A percentile compares a stretch with the other conserved stretches of the same genome.
phyloP scores from a whole-genome alignment of 257 asterid genomes.

The Nicotiana tomentosiformis region DNA sequence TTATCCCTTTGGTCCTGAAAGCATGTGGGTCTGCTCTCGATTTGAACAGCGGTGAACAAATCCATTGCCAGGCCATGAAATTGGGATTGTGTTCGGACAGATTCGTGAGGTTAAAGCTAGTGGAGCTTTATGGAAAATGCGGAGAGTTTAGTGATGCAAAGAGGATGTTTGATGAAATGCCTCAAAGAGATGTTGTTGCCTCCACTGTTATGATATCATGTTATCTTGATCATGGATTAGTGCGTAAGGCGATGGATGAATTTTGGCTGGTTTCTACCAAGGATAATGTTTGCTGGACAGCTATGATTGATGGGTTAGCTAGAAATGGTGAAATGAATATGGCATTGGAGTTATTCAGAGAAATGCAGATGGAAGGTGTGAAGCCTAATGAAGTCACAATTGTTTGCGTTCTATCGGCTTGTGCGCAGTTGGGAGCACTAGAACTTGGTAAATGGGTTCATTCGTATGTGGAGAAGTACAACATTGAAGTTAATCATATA shows the following conservation, averaged over 20 bases:
- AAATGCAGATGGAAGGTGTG: slow-evolving; percentile 43
- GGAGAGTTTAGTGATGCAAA: slow-evolving; percentile 34
- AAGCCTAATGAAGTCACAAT: slow-evolving; percentile 42
- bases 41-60: slow-evolving; percentile 26
- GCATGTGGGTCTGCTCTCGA: slow-evolving; percentile 39
- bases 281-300: slow-evolving; percentile 62
- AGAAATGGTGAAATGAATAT: slow-evolving; percentile 38
- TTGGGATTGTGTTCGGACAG: slow-evolving; percentile 33
- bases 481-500: slow-evolving; percentile 30
- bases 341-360: slow-evolving; percentile 43
- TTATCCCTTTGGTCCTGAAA: slow-evolving; percentile 36
- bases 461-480: slow-evolving; percentile 27
- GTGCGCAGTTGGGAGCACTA: slow-evolving; percentile 49
- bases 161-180: slow-evolving; percentile 50
- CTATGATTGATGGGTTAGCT: slow-evolving; percentile 59
- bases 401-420: slow-evolving; percentile 49
- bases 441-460: slow-evolving; percentile 56
- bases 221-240: slow-evolving; percentile 32
- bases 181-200: slow-evolving; percentile 41
- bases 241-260: slow-evolving; percentile 26
- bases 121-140: slow-evolving; percentile 48
- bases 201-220: slow-evolving; percentile 45
- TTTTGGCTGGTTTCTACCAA: slow-evolving; percentile 23
- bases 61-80: slow-evolving; percentile 43
- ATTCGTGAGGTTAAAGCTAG: slow-evolving; percentile 32